Evolutionary conservation across 2,329 filamentous ascomycete genomes (phyloP), one percentile per base, ranked within the genome.

Genomic region (Aspergillus tubingensis): DNA sequence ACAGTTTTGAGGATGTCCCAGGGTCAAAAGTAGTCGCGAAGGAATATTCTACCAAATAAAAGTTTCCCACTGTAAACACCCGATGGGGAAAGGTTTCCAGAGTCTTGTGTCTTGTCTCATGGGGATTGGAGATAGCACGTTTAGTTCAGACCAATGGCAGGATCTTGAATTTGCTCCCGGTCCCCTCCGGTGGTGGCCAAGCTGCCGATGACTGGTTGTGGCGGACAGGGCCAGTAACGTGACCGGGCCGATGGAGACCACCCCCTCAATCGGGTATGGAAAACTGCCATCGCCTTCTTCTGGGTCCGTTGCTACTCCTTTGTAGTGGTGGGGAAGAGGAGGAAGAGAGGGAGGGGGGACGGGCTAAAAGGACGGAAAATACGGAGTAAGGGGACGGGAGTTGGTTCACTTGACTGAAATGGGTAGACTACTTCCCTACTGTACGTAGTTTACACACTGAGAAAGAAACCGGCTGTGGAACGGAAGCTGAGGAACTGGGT

Each of bases 191-290:
- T 44, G 56, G 56, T 57, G 32, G 23, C 55, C 52, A 44, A 43
- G 32, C 17, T 50, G 47, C 41, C 15, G 44, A 39, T 57, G 48
- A 62, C 25, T 57, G 62, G 43, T 43, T 36, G 54, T 56, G 54
- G 59, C 54, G 60, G 58, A 54, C 57, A 62, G 53, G 17, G 47
- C 41, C 25, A 61, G 61, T 68, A 68, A 69, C 68, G 67, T 70
- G 68, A 70, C 67, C 67, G 67, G 68, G 63, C 68, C 68, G 67
- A 70, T 54, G 49, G 25, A 52, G 32, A 5, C 30, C 32, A 5
- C 4, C 32, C 48, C 52, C 54, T 51, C 25, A 59, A 58, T 55
- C 53, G 53, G 62, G 32, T 36, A 55, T 57, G 58, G 48, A 13
- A 39, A 54, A 54, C 25, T 49, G 25, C 23, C 44, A 49, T 27